Base-by-base conservation (phyloP, 306 rosid genomes). In the Inga oerstediana region DNA sequence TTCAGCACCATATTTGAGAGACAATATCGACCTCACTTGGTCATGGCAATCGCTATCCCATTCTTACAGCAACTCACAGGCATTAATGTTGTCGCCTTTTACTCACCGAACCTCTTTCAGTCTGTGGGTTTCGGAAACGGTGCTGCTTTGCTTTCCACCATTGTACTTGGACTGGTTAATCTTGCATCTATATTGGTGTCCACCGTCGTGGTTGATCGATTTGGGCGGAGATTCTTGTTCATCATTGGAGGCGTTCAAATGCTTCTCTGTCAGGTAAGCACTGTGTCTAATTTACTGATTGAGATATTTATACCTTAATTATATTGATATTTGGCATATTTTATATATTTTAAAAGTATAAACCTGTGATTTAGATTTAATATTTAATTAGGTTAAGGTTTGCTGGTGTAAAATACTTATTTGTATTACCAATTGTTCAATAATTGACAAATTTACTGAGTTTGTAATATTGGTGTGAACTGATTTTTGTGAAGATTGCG, bases 41-140 rank as follows among this genome's bases (percentile, higher is more conserved):
- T 90, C 13, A 76, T 93, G 76, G 85, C 91, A 4, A 22, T 91
- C 17, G 91, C 84, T 2, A 84, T 91, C n/a, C 93, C 93, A 0
- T 81, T 91, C 5, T 91, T 84, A 10, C 95, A 93, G 68, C 93
- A 93, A 44, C 62, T 91, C 30, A 84, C 91, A 0, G 94, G 95
- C 77, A 91, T 93, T 44, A 91, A 91, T 27, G 82, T 88, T 46
- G 80, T 93, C 2, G 94, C 94, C 0, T 93, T 93, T 51, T 93
- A 93, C 68, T 88, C 97, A 0, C 94, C 95, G 0, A 88, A 89
- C 39, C 81, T 93, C 54, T 91, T 93, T 62, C 92, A 93, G 30
- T 88, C 92, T 1, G 87, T 93, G 20, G 94, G 92, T 0, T 84
- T 89, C 3, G 93, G 94, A 32, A 86, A 34, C 14, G 79, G 84